Evolutionary conservation across 345 rosid genomes (phyloP).

Genomic region (Moricandia arvensis): DNA sequence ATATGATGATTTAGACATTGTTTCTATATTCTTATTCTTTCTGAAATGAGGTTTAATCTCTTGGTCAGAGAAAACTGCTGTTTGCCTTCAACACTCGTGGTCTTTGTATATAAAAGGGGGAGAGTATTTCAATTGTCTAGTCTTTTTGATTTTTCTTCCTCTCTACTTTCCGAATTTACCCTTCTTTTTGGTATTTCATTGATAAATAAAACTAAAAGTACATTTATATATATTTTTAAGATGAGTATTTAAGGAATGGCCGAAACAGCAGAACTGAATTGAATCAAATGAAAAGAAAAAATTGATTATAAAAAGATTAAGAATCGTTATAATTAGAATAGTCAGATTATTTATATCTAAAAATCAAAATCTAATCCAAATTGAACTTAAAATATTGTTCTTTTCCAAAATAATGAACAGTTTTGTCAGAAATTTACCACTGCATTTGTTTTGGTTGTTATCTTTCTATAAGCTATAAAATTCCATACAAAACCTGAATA

Average conservation of each 20-base stretch:
- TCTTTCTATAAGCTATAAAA: background rate
- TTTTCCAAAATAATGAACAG: background rate
- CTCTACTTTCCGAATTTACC: slow-evolving; percentile 19
- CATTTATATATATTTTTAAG: background rate
- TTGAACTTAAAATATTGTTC: background rate
- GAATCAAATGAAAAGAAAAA: background rate
- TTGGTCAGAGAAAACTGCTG: slow-evolving; percentile 31
- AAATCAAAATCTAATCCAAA: background rate
- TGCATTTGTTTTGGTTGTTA: background rate
- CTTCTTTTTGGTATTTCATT: background rate
- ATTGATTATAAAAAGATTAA: background rate
- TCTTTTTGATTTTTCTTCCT: slow-evolving; percentile 10
- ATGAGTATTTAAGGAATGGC: background rate
- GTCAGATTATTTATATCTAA: background rate
- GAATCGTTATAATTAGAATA: background rate
- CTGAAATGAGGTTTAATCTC: background rate
- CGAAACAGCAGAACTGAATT: background rate
- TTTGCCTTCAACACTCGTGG: slow-evolving; percentile 33
- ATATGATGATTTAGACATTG: slow-evolving; percentile 14
- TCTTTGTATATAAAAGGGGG: slow-evolving; percentile 10
- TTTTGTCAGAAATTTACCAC: background rate
- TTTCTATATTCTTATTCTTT: slow-evolving; percentile 9
- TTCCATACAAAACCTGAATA: background rate
- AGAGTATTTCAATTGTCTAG: slow-evolving; percentile 6
- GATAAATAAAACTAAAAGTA: background rate